A percentile compares a stretch with the other conserved stretches of the same genome.
Evolutionary conservation across 768 basidiomycete genomes (phyloP).

Genomic region (Tephrocybe sp.): DNA sequence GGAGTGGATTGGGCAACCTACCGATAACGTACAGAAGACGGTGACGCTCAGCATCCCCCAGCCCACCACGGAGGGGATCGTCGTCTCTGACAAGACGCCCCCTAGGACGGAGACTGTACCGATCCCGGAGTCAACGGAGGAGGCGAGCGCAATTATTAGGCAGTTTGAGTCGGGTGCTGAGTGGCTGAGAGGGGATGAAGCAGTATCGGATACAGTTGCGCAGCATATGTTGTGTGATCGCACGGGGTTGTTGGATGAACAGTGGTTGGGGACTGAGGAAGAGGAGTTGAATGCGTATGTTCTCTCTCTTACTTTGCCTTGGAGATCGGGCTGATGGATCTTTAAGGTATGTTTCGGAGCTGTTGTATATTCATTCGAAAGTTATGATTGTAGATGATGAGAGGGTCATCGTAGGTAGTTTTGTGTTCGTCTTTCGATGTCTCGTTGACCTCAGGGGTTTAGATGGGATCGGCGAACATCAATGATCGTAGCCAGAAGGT

Average conservation of each 20-base stretch:
- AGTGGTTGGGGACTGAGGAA: constrained; percentile 81
- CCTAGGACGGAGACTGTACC: constrained; percentile 59
- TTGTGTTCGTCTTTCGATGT: neutral
- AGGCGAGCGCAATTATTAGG: constrained; percentile 35
- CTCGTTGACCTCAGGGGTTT: neutral
- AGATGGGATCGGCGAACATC: constrained; percentile 94
- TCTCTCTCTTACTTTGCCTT: constrained; percentile 8
- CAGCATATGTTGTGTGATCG: constrained; percentile 76
- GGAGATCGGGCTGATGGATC: constrained; percentile 12
- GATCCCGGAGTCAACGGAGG: constrained; percentile 65
- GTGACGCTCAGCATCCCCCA: constrained; percentile 60
- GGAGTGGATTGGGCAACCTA: constrained; percentile 64
- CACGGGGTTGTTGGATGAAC: constrained; percentile 65
- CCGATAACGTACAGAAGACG: constrained; percentile 42
- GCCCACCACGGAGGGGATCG: constrained; percentile 47
- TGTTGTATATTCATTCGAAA: constrained; percentile 84
- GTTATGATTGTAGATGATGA: constrained; percentile 95
- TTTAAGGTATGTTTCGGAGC: constrained; percentile 77
- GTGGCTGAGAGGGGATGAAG: constrained; percentile 61
- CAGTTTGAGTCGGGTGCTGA: constrained; percentile 72
- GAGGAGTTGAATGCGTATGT: constrained; percentile 83
- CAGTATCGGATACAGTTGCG: constrained; percentile 73
- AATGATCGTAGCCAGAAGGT: constrained; percentile 87
- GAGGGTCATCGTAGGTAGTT: constrained; percentile 72
- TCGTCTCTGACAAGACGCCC: constrained; percentile 50